Percentiles rank a stretch among this genome's conserved stretches.
These are phyloP conservation scores for Acanthamoeba rhysodes DNA, from an alignment of 208 protist genomes.

Conservation along the genomic window DNA sequence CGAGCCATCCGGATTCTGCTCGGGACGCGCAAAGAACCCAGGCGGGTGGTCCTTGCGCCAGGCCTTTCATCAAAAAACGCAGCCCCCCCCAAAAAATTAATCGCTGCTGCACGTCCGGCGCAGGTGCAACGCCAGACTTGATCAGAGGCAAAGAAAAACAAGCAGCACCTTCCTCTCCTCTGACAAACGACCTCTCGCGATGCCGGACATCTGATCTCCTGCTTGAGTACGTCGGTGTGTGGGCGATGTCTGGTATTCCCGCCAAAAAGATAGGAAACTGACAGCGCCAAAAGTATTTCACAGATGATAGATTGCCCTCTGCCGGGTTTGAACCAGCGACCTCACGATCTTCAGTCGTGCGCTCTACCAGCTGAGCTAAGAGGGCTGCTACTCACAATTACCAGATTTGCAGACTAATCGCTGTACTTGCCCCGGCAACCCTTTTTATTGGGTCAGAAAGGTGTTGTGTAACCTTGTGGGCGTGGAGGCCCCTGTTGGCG, in stretches of 20 bases:
- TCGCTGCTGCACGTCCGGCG: too few species aligned
- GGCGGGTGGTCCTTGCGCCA: slow-evolving; percentile 89
- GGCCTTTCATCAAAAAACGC: not conserved
- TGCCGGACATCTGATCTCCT: not conserved
- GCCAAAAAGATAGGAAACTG: not conserved
- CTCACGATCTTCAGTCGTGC: slow-evolving; percentile 74
- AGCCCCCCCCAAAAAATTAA: not conserved
- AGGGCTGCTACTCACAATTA: too few species aligned
- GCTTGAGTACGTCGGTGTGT: not conserved
- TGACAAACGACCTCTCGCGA: slow-evolving; percentile 9
- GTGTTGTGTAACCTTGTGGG: too few species aligned
- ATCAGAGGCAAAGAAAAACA: not conserved
- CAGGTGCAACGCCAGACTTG: too few species aligned
- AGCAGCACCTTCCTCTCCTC: not conserved
- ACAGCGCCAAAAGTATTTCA: not conserved
- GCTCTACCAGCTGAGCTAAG: slow-evolving; percentile 73
- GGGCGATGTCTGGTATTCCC: too few species aligned
- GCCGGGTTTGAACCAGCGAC: slow-evolving; percentile 68
- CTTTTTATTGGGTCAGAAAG: too few species aligned
- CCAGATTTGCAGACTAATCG: too few species aligned
- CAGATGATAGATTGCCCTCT: not conserved
- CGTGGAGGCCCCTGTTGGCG: too few species aligned
- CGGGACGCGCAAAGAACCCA: slow-evolving; percentile 89
- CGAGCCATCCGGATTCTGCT: slow-evolving; percentile 87
- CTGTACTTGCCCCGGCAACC: too few species aligned